Percentiles rank a stretch among this genome's conserved stretches.
Evolutionary conservation across 2,329 filamentous ascomycete genomes (phyloP).

Genomic region (Aspergillus aculeatus): DNA sequence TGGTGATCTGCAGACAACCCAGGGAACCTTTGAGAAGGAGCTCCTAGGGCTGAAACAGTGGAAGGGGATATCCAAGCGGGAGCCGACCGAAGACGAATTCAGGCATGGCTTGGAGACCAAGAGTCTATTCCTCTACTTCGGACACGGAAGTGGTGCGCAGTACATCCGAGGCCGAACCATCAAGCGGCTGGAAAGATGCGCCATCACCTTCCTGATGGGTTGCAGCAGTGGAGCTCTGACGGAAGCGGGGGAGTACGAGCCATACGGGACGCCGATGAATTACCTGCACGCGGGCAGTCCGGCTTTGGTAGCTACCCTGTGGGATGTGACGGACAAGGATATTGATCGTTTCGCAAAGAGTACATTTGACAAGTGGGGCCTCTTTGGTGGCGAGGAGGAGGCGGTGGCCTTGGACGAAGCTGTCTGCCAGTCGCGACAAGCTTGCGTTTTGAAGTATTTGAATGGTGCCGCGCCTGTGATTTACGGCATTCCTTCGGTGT

Average conservation of each 20-base stretch:
- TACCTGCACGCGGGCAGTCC: conserved; percentile 87
- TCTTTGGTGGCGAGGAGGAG: conserved; percentile 56
- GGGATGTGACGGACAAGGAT: conserved; percentile 97
- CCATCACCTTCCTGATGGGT: conserved; percentile 86
- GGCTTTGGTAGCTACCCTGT: conserved; percentile 86
- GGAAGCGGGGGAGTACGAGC: conserved; percentile 83
- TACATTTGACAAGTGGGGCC: conserved; percentile 82
- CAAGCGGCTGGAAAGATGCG: conserved; percentile 73
- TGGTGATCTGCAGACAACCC: conserved; percentile 76
- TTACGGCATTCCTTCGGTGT: conserved; percentile 85
- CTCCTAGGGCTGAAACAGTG: conserved; percentile 60
- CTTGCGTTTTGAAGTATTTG: conserved; percentile 85
- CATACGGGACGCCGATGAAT: conserved; percentile 84
- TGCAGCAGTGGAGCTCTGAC: conserved; percentile 82
- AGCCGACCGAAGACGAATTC: conserved; percentile 77
- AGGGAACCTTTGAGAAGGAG: conserved; percentile 68
- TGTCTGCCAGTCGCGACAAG: conserved; percentile 68
- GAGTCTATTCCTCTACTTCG: conserved; percentile 86
- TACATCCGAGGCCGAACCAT: conserved; percentile 86
- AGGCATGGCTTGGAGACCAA: conserved; percentile 63
- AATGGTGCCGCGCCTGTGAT: conserved; percentile 92
- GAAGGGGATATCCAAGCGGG: conserved; percentile 65
- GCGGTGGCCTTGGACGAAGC: conserved; percentile 71
- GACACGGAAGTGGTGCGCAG: conserved; percentile 90
- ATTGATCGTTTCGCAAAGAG: conserved; percentile 87